Base-by-base conservation (phyloP, 441 rosid species). In the Kokia cookei region DNA sequence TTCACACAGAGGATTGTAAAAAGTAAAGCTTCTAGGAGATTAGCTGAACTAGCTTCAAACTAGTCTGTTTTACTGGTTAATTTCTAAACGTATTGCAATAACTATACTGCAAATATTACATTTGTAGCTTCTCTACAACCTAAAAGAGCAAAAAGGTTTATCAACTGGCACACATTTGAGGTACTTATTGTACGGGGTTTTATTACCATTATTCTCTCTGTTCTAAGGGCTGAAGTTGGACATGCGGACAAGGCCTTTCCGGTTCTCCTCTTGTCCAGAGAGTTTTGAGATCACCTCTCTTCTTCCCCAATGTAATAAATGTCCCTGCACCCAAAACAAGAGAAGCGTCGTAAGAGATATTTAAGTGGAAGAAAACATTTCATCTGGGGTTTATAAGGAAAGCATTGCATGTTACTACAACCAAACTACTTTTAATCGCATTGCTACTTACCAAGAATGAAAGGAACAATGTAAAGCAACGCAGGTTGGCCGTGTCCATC, bases 401-500 rank as follows among this genome's bases (percentile, higher is more conserved):
- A 43, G 24, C 15, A 68, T 48, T n/a, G 24, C 10, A 14, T 45
- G 54, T 59, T 59, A 14, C 50, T 15, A 10, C 12, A 7, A 11
- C 26, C 5, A 59, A 3, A 2, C 42, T 24, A 9, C 13, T 50
- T 13, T 47, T 11, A 15, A 57, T 13, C 2, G 27, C 43, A 60
- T 32, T 29, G 50, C 60, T 1, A 59, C 80, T 84, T 88, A 94
- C 98, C 94, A 5, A 91, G 87, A 3, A 89, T 89, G 83, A 89
- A 91, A 2, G 97, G 94, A 64, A 89, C 97, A 7, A 89, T 89
- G 80, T 91, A 91, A 62, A 91, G 94, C 79, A 89, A 75, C 2
- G 97, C 97, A 4, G 97, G 97, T 65, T 89, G 97, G 62, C 94
- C 96, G 47, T 88, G 96, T 15, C 94, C 94, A 45, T 89, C 94